phyloP scores from a whole-genome alignment of 164 flowering plant genomes.

The Kalanchoe fedtschenkoi region DNA sequence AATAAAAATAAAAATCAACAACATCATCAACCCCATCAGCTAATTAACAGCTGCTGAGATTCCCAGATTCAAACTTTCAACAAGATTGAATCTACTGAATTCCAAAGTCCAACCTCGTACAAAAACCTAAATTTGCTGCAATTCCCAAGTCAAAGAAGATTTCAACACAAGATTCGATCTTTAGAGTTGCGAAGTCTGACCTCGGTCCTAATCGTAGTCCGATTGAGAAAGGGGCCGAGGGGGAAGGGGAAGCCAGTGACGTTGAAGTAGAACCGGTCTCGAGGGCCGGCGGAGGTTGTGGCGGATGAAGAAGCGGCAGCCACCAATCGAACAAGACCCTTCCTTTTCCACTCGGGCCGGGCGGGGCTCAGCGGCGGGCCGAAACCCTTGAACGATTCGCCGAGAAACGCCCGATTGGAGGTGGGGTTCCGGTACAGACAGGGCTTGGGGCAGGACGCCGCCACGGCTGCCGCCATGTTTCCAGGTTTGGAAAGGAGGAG shows the following conservation, averaged over 20 bases:
- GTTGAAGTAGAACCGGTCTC: constrained; percentile 71
- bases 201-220: constrained; percentile 82
- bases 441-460: constrained; percentile 42
- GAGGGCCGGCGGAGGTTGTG: constrained; percentile 12
- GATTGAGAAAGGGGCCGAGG: constrained; percentile 89
- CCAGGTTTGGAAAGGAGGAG: no score
- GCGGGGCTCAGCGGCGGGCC: constrained; percentile 24
- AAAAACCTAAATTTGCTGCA: not conserved
- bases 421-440: constrained; percentile 12
- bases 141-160: constrained; percentile 3
- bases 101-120: no score
- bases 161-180: not conserved
- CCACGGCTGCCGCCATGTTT: constrained; percentile 45
- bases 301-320: constrained; percentile 46
- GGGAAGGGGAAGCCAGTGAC: constrained; percentile 97
- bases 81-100: no score
- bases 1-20: no score
- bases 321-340: constrained; percentile 25
- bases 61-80: no score
- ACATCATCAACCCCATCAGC: no score
- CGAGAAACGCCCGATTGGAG: constrained; percentile 19
- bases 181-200: constrained; percentile 20
- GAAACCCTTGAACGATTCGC: constrained; percentile 33
- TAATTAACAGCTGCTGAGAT: no score
- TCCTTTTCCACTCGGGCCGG: constrained; percentile 19